Conservation (phyloP, 1,284 basidiomycete species). For the Austroboletus niveus region DNA sequence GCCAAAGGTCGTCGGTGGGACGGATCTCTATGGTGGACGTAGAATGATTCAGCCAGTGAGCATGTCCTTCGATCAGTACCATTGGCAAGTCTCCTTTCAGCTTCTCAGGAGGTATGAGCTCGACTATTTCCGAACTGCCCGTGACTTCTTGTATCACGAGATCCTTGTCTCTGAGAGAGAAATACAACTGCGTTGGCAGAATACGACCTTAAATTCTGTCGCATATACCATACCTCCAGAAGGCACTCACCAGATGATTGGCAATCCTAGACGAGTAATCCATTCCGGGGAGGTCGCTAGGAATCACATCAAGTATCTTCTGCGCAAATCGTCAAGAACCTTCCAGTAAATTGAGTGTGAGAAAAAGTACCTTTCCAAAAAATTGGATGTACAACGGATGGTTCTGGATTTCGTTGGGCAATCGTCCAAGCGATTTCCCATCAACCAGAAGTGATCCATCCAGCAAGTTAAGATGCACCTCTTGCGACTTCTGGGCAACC, state of each 20-base stretch:
- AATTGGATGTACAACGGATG: conserved; percentile 37
- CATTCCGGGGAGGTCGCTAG: conserved; percentile 35
- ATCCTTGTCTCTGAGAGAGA: conserved; percentile 22
- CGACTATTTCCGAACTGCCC: conserved; percentile 10
- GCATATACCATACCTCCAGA: background rate
- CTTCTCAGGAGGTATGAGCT: conserved; percentile 37
- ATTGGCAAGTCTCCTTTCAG: conserved; percentile 39
- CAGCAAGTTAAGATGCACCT: conserved; percentile 40
- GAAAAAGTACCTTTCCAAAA: conserved; percentile 27
- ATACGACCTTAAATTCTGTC: conserved; percentile 14
- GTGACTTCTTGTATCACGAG: conserved; percentile 34
- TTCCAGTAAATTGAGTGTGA: conserved; percentile 42
- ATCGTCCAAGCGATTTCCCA: conserved; percentile 38
- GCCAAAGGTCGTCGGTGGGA: conserved; percentile 27
- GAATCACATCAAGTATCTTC: conserved; percentile 39
- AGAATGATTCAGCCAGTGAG: conserved; percentile 39
- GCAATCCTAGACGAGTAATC: conserved; percentile 34
- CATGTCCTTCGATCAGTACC: conserved; percentile 31
- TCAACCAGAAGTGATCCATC: conserved; percentile 40
- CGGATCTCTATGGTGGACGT: conserved; percentile 37
- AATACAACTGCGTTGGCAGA: conserved; percentile 37
- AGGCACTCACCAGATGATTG: conserved; percentile 19
- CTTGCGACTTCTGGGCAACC: conserved; percentile 9
- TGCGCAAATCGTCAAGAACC: conserved; percentile 25
- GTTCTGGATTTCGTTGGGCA: conserved; percentile 34